A percentile compares a stretch with the other conserved stretches of the same genome.
Evolutionary conservation across 164 flowering plant species (phyloP).

Genomic region (Amborella trichopoda): DNA sequence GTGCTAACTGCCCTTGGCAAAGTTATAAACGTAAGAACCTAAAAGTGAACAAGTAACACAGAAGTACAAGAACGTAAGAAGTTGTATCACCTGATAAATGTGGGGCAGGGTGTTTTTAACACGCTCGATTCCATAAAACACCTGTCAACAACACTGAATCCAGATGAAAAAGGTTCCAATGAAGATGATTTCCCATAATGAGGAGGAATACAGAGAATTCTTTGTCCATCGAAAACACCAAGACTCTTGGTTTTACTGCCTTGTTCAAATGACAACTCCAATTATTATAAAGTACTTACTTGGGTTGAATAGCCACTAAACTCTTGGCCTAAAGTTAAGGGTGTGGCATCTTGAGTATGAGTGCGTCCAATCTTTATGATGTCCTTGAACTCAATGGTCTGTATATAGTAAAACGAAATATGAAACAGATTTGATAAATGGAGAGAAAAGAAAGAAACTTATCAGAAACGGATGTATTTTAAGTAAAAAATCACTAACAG

Average conservation of each 20-base stretch:
- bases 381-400: conserved; percentile 84
- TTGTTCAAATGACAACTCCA: too few relatives aligned
- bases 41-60: neutral
- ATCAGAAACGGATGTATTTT: too few relatives aligned
- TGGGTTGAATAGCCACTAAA: conserved; percentile 96
- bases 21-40: conserved; percentile 12
- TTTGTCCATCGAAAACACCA: too few relatives aligned
- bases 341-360: conserved; percentile 99
- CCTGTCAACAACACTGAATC: conserved; percentile 31
- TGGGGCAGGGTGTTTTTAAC: conserved; percentile 70
- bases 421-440: too few relatives aligned
- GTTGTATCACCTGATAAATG: conserved; percentile 64
- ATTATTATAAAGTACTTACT: conserved; percentile 37
- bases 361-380: conserved; percentile 97
- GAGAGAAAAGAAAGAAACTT: too few relatives aligned
- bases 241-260: too few relatives aligned
- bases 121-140: conserved; percentile 84
- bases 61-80: neutral
- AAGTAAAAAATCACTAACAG: too few relatives aligned
- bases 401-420: conserved; percentile 9
- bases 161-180: neutral
- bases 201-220: neutral
- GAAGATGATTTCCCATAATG: neutral
- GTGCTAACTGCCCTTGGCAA: conserved; percentile 74
- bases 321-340: conserved; percentile 97